Evolutionary conservation across 176 grass and related monocot species (phyloP), one percentile per base, ranked within the genome.

Genomic region (Hyparrhenia diplandra): DNA sequence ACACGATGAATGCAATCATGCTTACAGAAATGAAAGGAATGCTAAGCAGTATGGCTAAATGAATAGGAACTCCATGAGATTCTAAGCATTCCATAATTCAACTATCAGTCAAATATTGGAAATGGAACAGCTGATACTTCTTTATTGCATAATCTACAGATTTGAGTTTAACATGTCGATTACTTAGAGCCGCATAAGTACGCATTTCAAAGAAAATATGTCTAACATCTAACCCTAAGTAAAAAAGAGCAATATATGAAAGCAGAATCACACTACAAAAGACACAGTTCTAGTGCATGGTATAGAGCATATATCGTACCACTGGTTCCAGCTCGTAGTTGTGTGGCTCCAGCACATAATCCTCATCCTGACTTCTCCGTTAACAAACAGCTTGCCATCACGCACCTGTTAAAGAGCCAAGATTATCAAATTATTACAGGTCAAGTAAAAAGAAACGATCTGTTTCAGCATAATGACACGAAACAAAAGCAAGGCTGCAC

Each of bases 351-450:
- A 96, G 70, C 79, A 93, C 83, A 78, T 90, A 99, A 32, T 96
- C 88, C 61, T 99, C 97, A 77, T 93, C 85, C 88, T 93, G 55
- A 88, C 80, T 67, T 90, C 60, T 62, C 92, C 88, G 42, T 96
- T 96, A 37, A 99, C 65, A 64, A 91, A 27, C n/a, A 99, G 80
- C 78, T 90, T 93, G 61, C 97, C 97, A 99, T 96, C 93, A 71
- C 68, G 40, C 5, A 98, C 96, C 96, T 98, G 31, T 86, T 28
- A 29, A 54, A 93, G 57, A 62, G 59, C 17, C 69, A 90, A 34
- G 60, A 57, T 69, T 20, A 51, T 14, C 41, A 13, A 13, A 20
- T 84, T n/a, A n/a, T n/a, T 82, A 91, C 51, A 35, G 73, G 35
- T 65, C 65, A 65, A 73, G 40, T 74, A 66, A 60, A 59, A 46